Percentiles rank a stretch among this genome's conserved stretches.
These are phyloP conservation scores for Trypanosoma mega DNA, from an alignment of 208 protist genomes.

Conservation along the genomic window DNA sequence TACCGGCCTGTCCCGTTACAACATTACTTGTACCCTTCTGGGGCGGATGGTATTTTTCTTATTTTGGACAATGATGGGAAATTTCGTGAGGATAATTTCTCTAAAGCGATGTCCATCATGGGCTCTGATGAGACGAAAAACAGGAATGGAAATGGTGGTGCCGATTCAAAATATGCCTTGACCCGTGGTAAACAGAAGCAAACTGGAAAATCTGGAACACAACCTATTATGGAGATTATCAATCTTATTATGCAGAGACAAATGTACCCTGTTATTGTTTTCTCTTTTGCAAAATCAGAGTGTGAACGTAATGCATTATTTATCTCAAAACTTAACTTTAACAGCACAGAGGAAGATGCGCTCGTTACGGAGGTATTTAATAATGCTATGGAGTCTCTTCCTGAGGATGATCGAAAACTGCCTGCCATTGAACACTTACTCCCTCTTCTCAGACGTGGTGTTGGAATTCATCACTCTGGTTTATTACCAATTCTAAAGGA, in stretches of 20 bases:
- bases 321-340: conserved; percentile 95
- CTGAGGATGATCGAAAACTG: conserved; percentile 92
- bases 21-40: conserved; percentile 98
- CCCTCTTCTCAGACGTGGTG: conserved; percentile 96
- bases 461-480: conserved; percentile 99
- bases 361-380: conserved; percentile 94
- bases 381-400: conserved; percentile 95
- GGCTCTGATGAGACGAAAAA: conserved; percentile 32
- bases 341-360: conserved; percentile 92
- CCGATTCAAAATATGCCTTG: conserved; percentile 10
- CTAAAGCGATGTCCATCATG: conserved; percentile 92
- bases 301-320: conserved; percentile 96
- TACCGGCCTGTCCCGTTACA: conserved; percentile 99
- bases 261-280: conserved; percentile 98
- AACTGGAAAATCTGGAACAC: conserved; percentile 13
- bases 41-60: conserved; percentile 96
- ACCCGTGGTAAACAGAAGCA: conserved; percentile 27
- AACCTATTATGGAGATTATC: conserved; percentile 94
- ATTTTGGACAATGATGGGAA: conserved; percentile 96
- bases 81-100: conserved; percentile 97
- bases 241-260: conserved; percentile 97
- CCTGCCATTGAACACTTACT: conserved; percentile 94
- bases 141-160: conserved; percentile 18
- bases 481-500: conserved; percentile 99
- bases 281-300: conserved; percentile 98